Percentiles rank a stretch among this genome's conserved stretches.
phyloP scores from a whole-genome alignment of 805 yeast genomes.

The Yamadazyma akitaensis region DNA sequence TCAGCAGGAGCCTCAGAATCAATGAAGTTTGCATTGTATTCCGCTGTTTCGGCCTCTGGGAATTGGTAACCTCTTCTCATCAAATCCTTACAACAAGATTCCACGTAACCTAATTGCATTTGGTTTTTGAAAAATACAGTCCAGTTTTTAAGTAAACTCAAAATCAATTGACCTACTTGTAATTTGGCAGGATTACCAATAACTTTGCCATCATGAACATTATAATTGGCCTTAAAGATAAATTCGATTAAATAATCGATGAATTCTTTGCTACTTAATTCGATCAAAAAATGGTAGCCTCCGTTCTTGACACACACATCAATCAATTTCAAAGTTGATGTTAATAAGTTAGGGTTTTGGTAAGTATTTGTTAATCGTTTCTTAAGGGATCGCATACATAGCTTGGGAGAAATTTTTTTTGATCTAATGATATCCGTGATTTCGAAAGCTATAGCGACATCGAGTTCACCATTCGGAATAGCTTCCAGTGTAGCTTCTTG shows the following conservation, averaged over 20 bases:
- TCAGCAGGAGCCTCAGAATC: slow-evolving; percentile 95
- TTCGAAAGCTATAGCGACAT: slow-evolving; percentile 68
- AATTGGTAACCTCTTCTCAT: slow-evolving; percentile 62
- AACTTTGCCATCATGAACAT: slow-evolving; percentile 23
- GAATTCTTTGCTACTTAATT: slow-evolving; percentile 80
- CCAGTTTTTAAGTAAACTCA: slow-evolving; percentile 74
- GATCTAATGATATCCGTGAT: slow-evolving; percentile 84
- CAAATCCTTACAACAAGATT: slow-evolving; percentile 57
- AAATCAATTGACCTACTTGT: slow-evolving; percentile 54
- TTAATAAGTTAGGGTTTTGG: slow-evolving; percentile 76
- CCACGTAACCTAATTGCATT: slow-evolving; percentile 62
- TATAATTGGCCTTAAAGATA: slow-evolving; percentile 38
- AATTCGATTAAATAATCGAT: slow-evolving; percentile 68
- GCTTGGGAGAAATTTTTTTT: slow-evolving; percentile 72
- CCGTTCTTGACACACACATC: slow-evolving; percentile 93
- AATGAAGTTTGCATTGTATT: slow-evolving; percentile 49
- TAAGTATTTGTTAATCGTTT: slow-evolving; percentile 58
- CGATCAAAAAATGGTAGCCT: slow-evolving; percentile 78
- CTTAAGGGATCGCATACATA: slow-evolving; percentile 81
- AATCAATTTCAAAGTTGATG: slow-evolving; percentile 68
- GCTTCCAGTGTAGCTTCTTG: slow-evolving; percentile 80
- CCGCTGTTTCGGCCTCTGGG: slow-evolving; percentile 42
- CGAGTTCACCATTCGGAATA: slow-evolving; percentile 90
- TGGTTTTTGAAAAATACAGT: slow-evolving; percentile 67
- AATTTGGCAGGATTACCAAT: slow-evolving; percentile 23